phyloP scores from a whole-genome alignment of 2,329 filamentous ascomycete species.

The Delphinella strobiligena region DNA sequence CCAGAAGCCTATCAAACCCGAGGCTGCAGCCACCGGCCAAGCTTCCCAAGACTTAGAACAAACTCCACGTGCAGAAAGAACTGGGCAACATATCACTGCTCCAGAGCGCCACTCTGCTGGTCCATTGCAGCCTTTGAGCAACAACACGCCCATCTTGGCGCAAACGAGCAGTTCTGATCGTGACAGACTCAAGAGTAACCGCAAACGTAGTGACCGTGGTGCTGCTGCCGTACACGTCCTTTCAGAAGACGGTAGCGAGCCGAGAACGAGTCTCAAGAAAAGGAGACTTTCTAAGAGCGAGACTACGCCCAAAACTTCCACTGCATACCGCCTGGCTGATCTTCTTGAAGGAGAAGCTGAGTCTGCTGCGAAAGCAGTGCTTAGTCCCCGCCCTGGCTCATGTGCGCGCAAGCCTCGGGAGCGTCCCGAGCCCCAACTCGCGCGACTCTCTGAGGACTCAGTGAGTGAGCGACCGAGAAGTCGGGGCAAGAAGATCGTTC shows the following conservation, averaged over 20 bases:
- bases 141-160: slow-evolving; percentile 12
- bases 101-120: background rate
- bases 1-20: slow-evolving; percentile 19
- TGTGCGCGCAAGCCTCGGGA: background rate
- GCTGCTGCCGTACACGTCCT: slow-evolving; percentile 6
- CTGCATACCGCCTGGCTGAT: slow-evolving; percentile 2
- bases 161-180: slow-evolving; percentile 5
- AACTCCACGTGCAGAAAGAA: background rate
- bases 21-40: slow-evolving; percentile 20
- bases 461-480: slow-evolving; percentile 1
- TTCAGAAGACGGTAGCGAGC: slow-evolving; percentile 8
- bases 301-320: background rate
- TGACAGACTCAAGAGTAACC: slow-evolving; percentile 1
- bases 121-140: slow-evolving; percentile 12
- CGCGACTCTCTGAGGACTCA: no score
- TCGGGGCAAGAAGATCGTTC: slow-evolving; percentile 1
- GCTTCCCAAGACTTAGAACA: background rate
- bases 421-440: background rate
- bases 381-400: slow-evolving; percentile 3
- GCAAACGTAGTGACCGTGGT: slow-evolving; percentile 1
- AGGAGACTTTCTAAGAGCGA: background rate
- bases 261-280: slow-evolving; percentile 1
- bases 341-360: slow-evolving; percentile 2
- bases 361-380: slow-evolving; percentile 4
- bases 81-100: background rate